Evolutionary conservation across 306 rosid species (phyloP), one percentile per base, ranked within the genome.

Genomic region (Quercus cerris): DNA sequence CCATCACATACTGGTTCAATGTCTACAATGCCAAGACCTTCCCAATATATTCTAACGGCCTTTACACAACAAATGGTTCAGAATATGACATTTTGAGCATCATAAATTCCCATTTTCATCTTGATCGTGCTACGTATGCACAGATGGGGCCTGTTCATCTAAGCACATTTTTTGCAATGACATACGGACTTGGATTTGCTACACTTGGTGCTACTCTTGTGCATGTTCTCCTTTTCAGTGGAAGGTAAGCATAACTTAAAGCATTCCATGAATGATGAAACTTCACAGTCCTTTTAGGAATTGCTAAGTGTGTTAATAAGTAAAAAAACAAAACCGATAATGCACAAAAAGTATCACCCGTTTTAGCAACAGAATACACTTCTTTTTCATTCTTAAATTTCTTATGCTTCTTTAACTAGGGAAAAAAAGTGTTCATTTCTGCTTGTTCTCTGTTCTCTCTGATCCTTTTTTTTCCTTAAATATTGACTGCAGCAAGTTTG

Each of bases 151-250:
- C 91, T 25, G 67, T 91, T 46, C 87, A 91, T 85, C 81, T 93
- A 75, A 93, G 97, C 73, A 89, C 97, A 20, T 91, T 93, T 86
- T 93, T 93, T 73, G 90, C 97, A 38, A 84, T 91, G 89, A 89
- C 93, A 20, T 85, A 85, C 75, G 98, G 98, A 46, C 86, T 91
- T 63, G 97, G 97, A 73, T 91, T 93, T 23, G 94, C 97, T 5
- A 77, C 97, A 10, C 92, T 93, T 77, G 62, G 97, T 38, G 92
- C 98, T 75, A 93, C 97, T 5, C 7, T 93, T 59, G 73, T 93
- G 44, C 98, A 93, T 72, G 94, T 93, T 80, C 68, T 93, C 22
- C 89, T 91, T 67, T 93, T 93, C 77, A 84, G 91, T 80, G 89
- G 89, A 86, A 88, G 94, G 98, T 91, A 88, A 33, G 11, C 35